phyloP scores from a whole-genome alignment of 169 alveolate species.

The Theileria annulata region DNA sequence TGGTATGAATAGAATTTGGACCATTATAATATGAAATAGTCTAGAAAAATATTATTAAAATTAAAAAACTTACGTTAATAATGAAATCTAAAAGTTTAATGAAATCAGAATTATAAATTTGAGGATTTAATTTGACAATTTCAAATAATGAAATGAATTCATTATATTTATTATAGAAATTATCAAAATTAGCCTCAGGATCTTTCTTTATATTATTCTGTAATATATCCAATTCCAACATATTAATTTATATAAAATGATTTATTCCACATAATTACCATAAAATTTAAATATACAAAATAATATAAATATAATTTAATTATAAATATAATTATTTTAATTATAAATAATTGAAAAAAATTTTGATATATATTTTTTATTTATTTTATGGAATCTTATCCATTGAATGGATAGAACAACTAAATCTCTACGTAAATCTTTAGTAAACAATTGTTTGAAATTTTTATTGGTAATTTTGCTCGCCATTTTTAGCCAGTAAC shows the following conservation, averaged over 20 bases:
- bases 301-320: too few species aligned
- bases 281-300: too few species aligned
- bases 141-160: constrained; percentile 51
- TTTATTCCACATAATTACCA: background rate
- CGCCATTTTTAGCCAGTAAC: too few species aligned
- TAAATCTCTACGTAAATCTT: too few species aligned
- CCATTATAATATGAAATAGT: background rate
- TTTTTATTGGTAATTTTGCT: too few species aligned
- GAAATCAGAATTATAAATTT: constrained; percentile 50
- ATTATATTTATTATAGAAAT: constrained; percentile 48
- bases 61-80: constrained; percentile 25
- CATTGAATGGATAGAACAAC: too few species aligned
- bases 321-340: too few species aligned
- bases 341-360: too few species aligned
- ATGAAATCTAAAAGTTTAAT: constrained; percentile 48
- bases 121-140: constrained; percentile 53
- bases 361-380: too few species aligned
- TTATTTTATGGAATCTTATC: too few species aligned
- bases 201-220: constrained; percentile 40
- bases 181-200: constrained; percentile 53
- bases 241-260: constrained; percentile 4
- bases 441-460: too few species aligned
- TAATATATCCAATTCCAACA: constrained; percentile 43
- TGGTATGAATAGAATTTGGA: background rate
- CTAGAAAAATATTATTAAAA: background rate